Evolutionary conservation across 768 basidiomycete species (phyloP), one percentile per base, ranked within the genome.

Genomic region (Lactarius hengduanensis): DNA sequence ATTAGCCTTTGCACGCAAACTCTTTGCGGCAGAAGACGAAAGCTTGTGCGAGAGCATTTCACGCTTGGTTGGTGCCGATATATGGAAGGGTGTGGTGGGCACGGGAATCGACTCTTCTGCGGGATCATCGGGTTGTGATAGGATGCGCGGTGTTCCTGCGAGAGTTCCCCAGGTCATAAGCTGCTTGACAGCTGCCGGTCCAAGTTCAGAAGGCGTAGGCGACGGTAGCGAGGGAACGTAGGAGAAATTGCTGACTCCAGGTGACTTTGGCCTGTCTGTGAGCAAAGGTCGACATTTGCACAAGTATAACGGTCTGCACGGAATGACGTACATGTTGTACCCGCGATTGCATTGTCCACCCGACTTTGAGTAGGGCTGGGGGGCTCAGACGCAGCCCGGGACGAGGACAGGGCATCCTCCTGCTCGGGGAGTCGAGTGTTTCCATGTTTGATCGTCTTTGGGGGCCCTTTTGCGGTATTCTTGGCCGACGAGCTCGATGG

Each of bases 141-240:
- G 83, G 5, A 97, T 83, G 61, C 96, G 88, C 3, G 97, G 97
- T 10, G 97, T 98, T 18, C 92, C 89, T 69, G 89, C 86, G 28
- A 98, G 81, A 15, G 94, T 95, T 2, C 97, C 97, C 94, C 94
- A 96, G 15, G 97, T 99, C 90, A 98, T 94, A 18, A 99, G 84
- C 71, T 98, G 89, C 72, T 94, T 94, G 60, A 98, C 82, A 1
- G 92, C 91, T 5, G 82, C 79, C 2, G 94, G 86, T 0, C 92
- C 92, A 56, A 98, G 83, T 72, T 92, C 82, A 6, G 87, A 83
- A 0, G 94, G 88, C 8, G 90, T 91, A 1, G 95, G 95, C 0
- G 95, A 93, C 3, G 97, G 96, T 11, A 96, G 77, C 63, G 86
- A 85, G 16, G 94, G 88, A 26, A 99, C 88, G 22, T 97, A 86